phyloP scores from a whole-genome alignment of 345 rosid species.

The Acer negundo region DNA sequence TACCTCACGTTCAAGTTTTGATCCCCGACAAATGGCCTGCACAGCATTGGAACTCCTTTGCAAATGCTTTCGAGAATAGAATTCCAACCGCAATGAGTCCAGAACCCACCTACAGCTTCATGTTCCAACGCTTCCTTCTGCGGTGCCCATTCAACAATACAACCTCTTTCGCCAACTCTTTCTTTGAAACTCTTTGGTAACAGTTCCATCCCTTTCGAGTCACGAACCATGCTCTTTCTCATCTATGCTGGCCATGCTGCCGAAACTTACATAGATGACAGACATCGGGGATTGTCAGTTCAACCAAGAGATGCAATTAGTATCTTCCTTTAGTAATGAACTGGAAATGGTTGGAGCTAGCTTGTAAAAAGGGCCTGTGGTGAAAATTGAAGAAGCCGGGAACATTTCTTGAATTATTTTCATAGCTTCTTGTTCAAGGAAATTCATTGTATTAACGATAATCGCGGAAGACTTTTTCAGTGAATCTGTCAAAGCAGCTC shows the following conservation, averaged over 20 bases:
- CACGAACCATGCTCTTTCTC: slow-evolving; percentile 12
- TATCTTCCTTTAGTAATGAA: slow-evolving; percentile 23
- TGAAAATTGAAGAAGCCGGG: slow-evolving; percentile 16
- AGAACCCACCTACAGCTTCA: slow-evolving; percentile 40
- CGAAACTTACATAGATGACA: slow-evolving; percentile 31
- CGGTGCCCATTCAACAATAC: slow-evolving; percentile 52
- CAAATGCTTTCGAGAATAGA: slow-evolving; percentile 46
- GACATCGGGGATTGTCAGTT: slow-evolving; percentile 25
- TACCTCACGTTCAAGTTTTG: slow-evolving; percentile 48
- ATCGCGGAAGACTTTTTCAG: slow-evolving; percentile 22
- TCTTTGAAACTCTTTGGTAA: slow-evolving; percentile 12
- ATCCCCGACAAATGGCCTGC: slow-evolving; percentile 38
- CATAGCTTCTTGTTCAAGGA: slow-evolving; percentile 24
- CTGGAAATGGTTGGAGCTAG: background rate
- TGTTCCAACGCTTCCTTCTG: slow-evolving; percentile 45
- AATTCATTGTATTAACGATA: slow-evolving; percentile 29
- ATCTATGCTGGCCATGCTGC: slow-evolving; percentile 21
- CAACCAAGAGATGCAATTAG: slow-evolving; percentile 26
- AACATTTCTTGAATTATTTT: slow-evolving; percentile 6
- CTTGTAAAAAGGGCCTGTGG: slow-evolving; percentile 36
- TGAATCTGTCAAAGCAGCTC: background rate
- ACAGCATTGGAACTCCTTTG: slow-evolving; percentile 49
- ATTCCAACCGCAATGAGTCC: slow-evolving; percentile 61
- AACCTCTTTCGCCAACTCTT: slow-evolving; percentile 34
- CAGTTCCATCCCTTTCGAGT: background rate